A percentile compares a stretch with the other conserved stretches of the same genome.
phyloP scores from a whole-genome alignment of 768 basidiomycete species.

The Trametes meyenii region DNA sequence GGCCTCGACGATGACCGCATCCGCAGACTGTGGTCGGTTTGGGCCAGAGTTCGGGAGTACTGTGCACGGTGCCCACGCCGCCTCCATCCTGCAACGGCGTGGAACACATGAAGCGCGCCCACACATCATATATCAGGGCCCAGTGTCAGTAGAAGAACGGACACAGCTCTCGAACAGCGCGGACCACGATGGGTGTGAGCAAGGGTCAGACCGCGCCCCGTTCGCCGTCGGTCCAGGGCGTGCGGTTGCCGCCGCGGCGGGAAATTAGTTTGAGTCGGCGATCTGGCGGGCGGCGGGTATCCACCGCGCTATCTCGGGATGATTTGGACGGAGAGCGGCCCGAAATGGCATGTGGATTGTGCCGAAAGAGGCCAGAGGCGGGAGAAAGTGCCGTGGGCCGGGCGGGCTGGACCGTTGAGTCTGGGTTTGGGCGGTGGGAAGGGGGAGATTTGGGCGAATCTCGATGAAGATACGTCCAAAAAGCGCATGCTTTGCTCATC shows the following conservation, averaged over 20 bases:
- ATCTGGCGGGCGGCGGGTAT: slow-evolving; percentile 19
- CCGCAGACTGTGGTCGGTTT: neutral
- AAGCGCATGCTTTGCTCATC: slow-evolving; percentile 47
- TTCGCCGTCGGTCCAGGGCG: slow-evolving; percentile 17
- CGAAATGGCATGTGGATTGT: slow-evolving; percentile 3
- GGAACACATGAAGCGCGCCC: slow-evolving; percentile 13
- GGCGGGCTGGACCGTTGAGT: slow-evolving; percentile 4
- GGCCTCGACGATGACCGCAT: slow-evolving; percentile 2
- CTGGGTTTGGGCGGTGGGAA: slow-evolving; percentile 14
- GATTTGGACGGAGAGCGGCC: slow-evolving; percentile 10
- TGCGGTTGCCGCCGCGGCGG: slow-evolving; percentile 22
- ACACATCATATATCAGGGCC: slow-evolving; percentile 21
- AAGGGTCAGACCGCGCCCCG: neutral
- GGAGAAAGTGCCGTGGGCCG: slow-evolving; percentile 9
- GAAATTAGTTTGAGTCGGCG: slow-evolving; percentile 24
- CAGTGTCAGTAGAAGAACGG: slow-evolving; percentile 7
- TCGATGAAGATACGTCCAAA: slow-evolving; percentile 38
- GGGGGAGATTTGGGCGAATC: slow-evolving; percentile 12
- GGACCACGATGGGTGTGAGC: neutral
- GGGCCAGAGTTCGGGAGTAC: slow-evolving; percentile 9
- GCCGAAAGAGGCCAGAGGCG: slow-evolving; percentile 8
- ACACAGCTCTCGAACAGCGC: neutral
- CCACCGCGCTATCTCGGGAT: slow-evolving; percentile 4
- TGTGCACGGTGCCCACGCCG: slow-evolving; percentile 18
- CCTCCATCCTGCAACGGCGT: slow-evolving; percentile 17